Percentiles rank a stretch among this genome's conserved stretches.
Conservation (phyloP, 306 rosid species). For the Lathyrus oleraceus region DNA sequence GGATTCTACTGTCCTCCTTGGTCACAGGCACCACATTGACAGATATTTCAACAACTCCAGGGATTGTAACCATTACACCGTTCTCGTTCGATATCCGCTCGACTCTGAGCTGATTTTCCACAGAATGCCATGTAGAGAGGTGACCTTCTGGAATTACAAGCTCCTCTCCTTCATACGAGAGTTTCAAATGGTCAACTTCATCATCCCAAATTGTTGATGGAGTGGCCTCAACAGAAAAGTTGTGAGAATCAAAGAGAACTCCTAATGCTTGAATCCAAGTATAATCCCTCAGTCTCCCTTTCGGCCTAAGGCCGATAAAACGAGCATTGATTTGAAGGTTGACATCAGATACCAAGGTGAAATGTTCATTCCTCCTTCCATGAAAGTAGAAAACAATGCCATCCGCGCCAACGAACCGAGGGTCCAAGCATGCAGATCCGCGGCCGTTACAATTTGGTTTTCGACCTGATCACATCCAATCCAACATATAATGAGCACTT, state of each 20-base stretch:
- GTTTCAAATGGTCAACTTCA: constrained; percentile 52
- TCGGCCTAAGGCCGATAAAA: constrained; percentile 75
- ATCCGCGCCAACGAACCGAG: constrained; percentile 83
- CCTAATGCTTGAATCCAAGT: constrained; percentile 91
- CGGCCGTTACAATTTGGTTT: constrained; percentile 72
- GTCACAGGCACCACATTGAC: constrained; percentile 77
- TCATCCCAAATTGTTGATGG: constrained; percentile 57
- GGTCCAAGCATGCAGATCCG: constrained; percentile 87
- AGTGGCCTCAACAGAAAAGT: constrained; percentile 64
- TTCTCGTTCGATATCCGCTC: constrained; percentile 69
- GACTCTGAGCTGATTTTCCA: constrained; percentile 41
- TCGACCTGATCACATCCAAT: constrained; percentile 39
- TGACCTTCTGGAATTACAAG: constrained; percentile 53
- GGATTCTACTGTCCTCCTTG: constrained; percentile 74
- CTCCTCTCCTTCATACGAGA: constrained; percentile 50
- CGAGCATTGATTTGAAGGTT: constrained; percentile 73
- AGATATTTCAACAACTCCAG: constrained; percentile 61
- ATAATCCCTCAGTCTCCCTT: constrained; percentile 58
- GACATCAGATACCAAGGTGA: constrained; percentile 63
- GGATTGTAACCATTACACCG: constrained; percentile 48
- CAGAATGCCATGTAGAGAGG: constrained; percentile 54
- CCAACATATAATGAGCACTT: not conserved
- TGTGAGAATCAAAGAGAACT: constrained; percentile 52
- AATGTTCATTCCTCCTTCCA: constrained; percentile 67
- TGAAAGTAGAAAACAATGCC: constrained; percentile 85